Percentiles rank a stretch among this genome's conserved stretches.
These are phyloP conservation scores for Hanseniaspora valbyensis DNA, from an alignment of 805 yeast species.

Conservation along the genomic window DNA sequence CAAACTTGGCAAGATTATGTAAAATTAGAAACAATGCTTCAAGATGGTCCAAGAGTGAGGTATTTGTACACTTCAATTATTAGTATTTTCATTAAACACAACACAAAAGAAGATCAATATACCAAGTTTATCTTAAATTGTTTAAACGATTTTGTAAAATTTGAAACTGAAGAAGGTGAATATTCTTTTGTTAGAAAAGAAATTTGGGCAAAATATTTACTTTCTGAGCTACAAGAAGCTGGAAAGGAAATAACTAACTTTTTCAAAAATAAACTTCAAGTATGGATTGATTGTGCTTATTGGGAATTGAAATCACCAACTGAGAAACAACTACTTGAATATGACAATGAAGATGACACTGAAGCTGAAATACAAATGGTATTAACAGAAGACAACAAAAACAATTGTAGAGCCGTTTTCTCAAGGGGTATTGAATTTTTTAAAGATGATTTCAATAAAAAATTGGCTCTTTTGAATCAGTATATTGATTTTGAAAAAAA, in stretches of 20 bases:
- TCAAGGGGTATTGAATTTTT: slow-evolving; percentile 40
- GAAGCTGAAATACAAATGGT: slow-evolving; percentile 38
- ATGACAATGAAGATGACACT: slow-evolving; percentile 22
- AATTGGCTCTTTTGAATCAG: slow-evolving; percentile 48
- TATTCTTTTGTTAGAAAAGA: slow-evolving; percentile 43
- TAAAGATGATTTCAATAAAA: slow-evolving; percentile 34
- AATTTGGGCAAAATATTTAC: not conserved
- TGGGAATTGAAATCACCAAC: slow-evolving; percentile 62
- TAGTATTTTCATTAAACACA: slow-evolving; percentile 19
- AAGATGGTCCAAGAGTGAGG: slow-evolving; percentile 58
- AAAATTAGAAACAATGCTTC: slow-evolving; percentile 52
- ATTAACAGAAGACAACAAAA: slow-evolving; percentile 41
- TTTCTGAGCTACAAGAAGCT: too few relatives aligned
- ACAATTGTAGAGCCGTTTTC: slow-evolving; percentile 46
- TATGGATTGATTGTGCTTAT: slow-evolving; percentile 58
- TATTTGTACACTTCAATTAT: slow-evolving; percentile 43
- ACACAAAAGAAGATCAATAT: slow-evolving; percentile 1
- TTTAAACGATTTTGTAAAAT: slow-evolving; percentile 39
- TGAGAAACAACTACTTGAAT: slow-evolving; percentile 36
- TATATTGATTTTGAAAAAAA: slow-evolving; percentile 51
- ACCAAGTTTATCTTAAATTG: slow-evolving; percentile 20
- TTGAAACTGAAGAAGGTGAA: slow-evolving; percentile 49
- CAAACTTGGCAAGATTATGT: slow-evolving; percentile 54
- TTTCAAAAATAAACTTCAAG: slow-evolving; percentile 27
- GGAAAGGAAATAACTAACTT: slow-evolving; percentile 29